phyloP scores from a whole-genome alignment of 2,329 filamentous ascomycete species.

The Chrysosporium keratinophilum region DNA sequence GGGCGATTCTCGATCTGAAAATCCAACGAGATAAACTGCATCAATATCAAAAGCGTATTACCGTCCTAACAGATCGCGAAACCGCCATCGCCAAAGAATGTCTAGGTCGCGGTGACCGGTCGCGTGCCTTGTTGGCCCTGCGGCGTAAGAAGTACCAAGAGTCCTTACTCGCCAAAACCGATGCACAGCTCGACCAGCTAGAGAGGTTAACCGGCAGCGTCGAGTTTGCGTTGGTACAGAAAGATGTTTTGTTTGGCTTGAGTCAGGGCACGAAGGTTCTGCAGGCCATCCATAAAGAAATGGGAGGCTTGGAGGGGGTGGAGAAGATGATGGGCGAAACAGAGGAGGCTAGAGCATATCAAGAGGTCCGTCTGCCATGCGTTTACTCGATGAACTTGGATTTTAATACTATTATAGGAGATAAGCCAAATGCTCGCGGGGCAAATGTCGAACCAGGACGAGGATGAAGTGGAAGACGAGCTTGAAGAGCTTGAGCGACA shows the following conservation, averaged over 20 bases:
- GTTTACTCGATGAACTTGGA: background rate
- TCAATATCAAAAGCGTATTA: slow-evolving; percentile 88
- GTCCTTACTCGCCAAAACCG: slow-evolving; percentile 74
- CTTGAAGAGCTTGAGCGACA: slow-evolving; percentile 68
- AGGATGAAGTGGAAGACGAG: slow-evolving; percentile 96
- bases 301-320: slow-evolving; percentile 87
- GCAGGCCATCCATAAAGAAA: slow-evolving; percentile 84
- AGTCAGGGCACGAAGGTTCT: slow-evolving; percentile 85
- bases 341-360: slow-evolving; percentile 82
- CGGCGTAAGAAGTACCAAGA: slow-evolving; percentile 97
- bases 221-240: slow-evolving; percentile 93
- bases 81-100: slow-evolving; percentile 77
- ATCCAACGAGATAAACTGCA: slow-evolving; percentile 94
- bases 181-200: slow-evolving; percentile 85
- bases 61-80: slow-evolving; percentile 73
- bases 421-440: slow-evolving; percentile 83
- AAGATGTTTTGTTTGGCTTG: slow-evolving; percentile 85
- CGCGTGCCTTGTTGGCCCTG: slow-evolving; percentile 72
- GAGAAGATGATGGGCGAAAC: slow-evolving; percentile 93
- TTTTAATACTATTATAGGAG: slow-evolving; percentile 48
- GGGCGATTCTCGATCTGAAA: slow-evolving; percentile 95
- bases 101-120: slow-evolving; percentile 67
- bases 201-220: slow-evolving; percentile 80
- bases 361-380: slow-evolving; percentile 50
- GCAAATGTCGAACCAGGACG: slow-evolving; percentile 84